Evolutionary conservation across 1,139 yeast species (phyloP), one percentile per base, ranked within the genome.

Genomic region (Geotrichum europaeum): DNA sequence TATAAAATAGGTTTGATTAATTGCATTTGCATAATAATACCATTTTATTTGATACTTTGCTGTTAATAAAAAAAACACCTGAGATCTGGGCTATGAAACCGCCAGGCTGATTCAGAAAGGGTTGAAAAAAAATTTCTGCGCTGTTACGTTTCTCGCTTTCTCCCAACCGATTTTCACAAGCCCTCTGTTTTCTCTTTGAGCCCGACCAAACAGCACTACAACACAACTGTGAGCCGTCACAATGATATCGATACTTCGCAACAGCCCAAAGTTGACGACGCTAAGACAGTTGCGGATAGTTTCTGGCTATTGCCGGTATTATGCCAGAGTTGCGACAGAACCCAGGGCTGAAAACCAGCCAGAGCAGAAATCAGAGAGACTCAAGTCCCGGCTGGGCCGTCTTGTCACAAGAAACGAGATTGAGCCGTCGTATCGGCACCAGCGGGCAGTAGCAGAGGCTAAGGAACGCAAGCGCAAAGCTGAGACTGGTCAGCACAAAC

Each of bases 391-490:
- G 22, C 5, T 40, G 3, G 47, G 22, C 3, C 18, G 47, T 15
- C 47, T 40, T 7, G 47, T 40, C 47, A 40, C 47, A 1, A 40
- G 20, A 40, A 40, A 40, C 22, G 47, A 40, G 13, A n/a, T 40
- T 5, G 47, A 40, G 18, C 47, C 13, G 10, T 40, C 47, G 47
- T n/a, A 22, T 18, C 47, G 47, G 18, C 47, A 9, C 22, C 47
- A 40, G 22, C 47, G 47, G 3, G 47, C 47, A 15, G 22, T 18
- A 40, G 47, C 18, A 18, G 56, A 55, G 25, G 40, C 55, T 10
- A 51, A 55, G 22, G 50, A 45, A 22, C 55, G 59, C 15, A 61
- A 61, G 32, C 32, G 49, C 28, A 36, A 30, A 22, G 60, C 62
- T 4, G 51, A 49, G 51, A 25, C 52, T 28, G 55, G 59, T 7